phyloP scores from a whole-genome alignment of 2,329 filamentous ascomycete species.

The Knufia fluminis region DNA sequence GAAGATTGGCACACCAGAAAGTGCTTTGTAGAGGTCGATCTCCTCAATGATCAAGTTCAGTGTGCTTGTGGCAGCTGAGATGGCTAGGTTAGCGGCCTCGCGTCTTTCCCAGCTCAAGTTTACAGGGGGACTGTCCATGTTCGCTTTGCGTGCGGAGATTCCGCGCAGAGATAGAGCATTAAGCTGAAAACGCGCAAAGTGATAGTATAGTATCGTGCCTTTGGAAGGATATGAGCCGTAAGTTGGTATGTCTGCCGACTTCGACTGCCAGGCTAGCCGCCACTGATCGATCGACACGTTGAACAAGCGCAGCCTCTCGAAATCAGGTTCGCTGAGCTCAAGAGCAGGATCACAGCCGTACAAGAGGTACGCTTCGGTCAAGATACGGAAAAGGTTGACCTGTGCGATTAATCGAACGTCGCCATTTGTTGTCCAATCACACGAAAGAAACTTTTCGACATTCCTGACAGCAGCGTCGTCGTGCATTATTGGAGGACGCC shows the following conservation, averaged over 20 bases:
- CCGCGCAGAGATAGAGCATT: constrained; percentile 35
- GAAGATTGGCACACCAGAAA: constrained; percentile 38
- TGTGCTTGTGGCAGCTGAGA: constrained; percentile 37
- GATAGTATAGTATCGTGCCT: constrained; percentile 42
- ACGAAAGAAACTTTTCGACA: constrained; percentile 45
- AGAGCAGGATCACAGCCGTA: constrained; percentile 49
- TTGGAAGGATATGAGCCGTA: constrained; percentile 43
- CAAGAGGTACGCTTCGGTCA: constrained; percentile 45
- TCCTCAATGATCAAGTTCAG: constrained; percentile 40
- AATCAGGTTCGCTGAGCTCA: constrained; percentile 42
- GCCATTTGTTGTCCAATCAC: constrained; percentile 41
- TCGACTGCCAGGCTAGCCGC: constrained; percentile 40
- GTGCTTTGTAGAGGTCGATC: constrained; percentile 37
- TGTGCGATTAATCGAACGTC: constrained; percentile 50
- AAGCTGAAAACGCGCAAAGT: constrained; percentile 45
- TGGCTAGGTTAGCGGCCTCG: constrained; percentile 38
- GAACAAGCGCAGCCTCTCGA: constrained; percentile 38
- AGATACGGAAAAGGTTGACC: constrained; percentile 48
- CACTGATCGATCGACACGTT: constrained; percentile 42
- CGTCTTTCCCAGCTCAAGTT: constrained; percentile 36
- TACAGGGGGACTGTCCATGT: background rate
- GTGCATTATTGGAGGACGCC: constrained; percentile 48
- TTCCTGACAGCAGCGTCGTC: constrained; percentile 49
- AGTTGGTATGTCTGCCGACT: constrained; percentile 37
- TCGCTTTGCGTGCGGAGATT: constrained; percentile 33